Conservation (phyloP, 495 filamentous ascomycete genomes). For the Aspergillus olivimuriae region DNA sequence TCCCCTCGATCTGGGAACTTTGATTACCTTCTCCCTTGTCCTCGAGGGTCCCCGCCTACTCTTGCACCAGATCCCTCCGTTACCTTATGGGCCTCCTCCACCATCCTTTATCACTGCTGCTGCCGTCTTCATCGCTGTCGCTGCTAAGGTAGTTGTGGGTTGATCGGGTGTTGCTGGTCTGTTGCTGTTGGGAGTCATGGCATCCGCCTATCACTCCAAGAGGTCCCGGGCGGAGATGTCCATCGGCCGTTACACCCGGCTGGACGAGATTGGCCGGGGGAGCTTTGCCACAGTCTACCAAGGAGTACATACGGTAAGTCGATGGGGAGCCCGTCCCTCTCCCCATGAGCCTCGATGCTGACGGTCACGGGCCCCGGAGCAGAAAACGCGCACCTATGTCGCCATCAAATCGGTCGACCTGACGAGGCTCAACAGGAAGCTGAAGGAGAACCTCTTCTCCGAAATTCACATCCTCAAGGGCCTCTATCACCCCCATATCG, state of each 20-base stretch:
- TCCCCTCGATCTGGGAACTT: constrained; percentile 2
- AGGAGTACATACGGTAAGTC: constrained; percentile 74
- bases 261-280: constrained; percentile 85
- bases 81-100: constrained; percentile 31
- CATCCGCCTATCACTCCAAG: constrained; percentile 33
- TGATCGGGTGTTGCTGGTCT: constrained; percentile 22
- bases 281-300: constrained; percentile 94
- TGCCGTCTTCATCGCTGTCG: constrained; percentile 19
- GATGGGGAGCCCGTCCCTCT: neutral
- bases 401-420: constrained; percentile 96
- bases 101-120: constrained; percentile 15
- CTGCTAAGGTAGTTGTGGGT: constrained; percentile 39
- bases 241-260: constrained; percentile 70
- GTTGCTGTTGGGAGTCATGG: constrained; percentile 26
- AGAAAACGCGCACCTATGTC: constrained; percentile 62
- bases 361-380: constrained; percentile 23
- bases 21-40: constrained; percentile 9
- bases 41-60: neutral
- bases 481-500: constrained; percentile 92
- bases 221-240: constrained; percentile 51
- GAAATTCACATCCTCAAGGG: constrained; percentile 92
- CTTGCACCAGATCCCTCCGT: constrained; percentile 10
- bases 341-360: constrained; percentile 36
- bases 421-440: constrained; percentile 82
- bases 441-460: constrained; percentile 89